Conservation (phyloP, 2,329 filamentous ascomycete genomes). For the Xylariales sp. region DNA sequence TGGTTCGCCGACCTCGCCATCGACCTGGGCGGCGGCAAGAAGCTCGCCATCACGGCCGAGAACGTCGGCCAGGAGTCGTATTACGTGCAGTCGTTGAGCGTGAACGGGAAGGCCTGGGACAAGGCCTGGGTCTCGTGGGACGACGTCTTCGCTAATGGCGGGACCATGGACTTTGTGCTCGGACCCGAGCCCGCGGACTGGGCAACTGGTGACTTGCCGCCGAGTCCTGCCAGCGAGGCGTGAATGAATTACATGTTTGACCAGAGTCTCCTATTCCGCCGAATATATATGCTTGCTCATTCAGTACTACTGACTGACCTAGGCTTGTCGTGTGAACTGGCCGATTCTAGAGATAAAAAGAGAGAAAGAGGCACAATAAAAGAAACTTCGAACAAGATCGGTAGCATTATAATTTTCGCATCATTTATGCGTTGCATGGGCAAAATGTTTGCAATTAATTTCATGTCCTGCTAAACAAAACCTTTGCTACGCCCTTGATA, state of each 20-base stretch:
- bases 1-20: conserved; percentile 72
- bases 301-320: background rate
- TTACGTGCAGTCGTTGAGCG: conserved; percentile 73
- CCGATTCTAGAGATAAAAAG: background rate
- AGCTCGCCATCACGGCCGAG: conserved; percentile 64
- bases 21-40: conserved; percentile 65
- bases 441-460: conserved; percentile 18
- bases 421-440: background rate
- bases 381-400: background rate
- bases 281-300: background rate
- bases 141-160: conserved; percentile 73
- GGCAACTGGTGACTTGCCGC: conserved; percentile 69
- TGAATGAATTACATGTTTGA: background rate
- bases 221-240: conserved; percentile 63
- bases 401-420: background rate
- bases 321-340: background rate
- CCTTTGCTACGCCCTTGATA: conserved; percentile 34
- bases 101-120: conserved; percentile 73
- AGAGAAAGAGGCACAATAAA: too few species aligned
- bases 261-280: background rate
- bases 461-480: conserved; percentile 24
- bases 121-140: conserved; percentile 74
- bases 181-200: conserved; percentile 64
- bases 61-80: conserved; percentile 62
- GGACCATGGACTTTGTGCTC: conserved; percentile 73